A percentile compares a stretch with the other conserved stretches of the same genome.
These are phyloP conservation scores for Huntiella savannae DNA, from an alignment of 2,329 filamentous ascomycete species.

Conservation along the genomic window DNA sequence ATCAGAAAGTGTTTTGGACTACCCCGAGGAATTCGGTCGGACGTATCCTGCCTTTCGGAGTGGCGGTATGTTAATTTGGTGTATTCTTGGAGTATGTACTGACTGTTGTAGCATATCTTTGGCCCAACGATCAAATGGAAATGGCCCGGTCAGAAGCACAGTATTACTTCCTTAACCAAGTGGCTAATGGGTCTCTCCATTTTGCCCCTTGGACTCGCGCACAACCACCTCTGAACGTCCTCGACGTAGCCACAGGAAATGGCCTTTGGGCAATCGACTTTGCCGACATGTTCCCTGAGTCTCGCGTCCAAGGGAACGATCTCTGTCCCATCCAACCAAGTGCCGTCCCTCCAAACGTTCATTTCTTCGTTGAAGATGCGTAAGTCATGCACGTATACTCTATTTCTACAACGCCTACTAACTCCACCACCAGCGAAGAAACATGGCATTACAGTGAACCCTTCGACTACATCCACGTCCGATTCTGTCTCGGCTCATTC, in stretches of 20 bases:
- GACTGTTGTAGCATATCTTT: conserved; percentile 22
- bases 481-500: conserved; percentile 31
- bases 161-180: conserved; percentile 19
- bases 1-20: conserved; percentile 24
- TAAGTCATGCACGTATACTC: conserved; percentile 14
- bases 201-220: conserved; percentile 24
- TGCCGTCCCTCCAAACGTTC: conserved; percentile 51
- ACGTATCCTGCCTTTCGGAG: conserved; percentile 29
- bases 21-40: conserved; percentile 25
- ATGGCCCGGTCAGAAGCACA: conserved; percentile 24
- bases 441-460: conserved; percentile 33
- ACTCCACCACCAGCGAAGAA: conserved; percentile 21
- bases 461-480: conserved; percentile 36
- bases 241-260: conserved; percentile 27
- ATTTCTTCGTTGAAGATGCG: conserved; percentile 53
- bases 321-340: conserved; percentile 48
- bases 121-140: conserved; percentile 26
- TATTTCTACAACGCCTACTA: not conserved
- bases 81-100: not conserved
- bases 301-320: conserved; percentile 43
- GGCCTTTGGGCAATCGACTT: conserved; percentile 49
- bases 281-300: conserved; percentile 39
- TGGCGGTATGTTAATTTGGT: conserved; percentile 21
- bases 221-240: conserved; percentile 19
- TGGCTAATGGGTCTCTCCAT: conserved; percentile 23